A percentile compares a stretch with the other conserved stretches of the same genome.
Conservation (phyloP, 176 grass and related monocot species). For the Bromus sterilis region DNA sequence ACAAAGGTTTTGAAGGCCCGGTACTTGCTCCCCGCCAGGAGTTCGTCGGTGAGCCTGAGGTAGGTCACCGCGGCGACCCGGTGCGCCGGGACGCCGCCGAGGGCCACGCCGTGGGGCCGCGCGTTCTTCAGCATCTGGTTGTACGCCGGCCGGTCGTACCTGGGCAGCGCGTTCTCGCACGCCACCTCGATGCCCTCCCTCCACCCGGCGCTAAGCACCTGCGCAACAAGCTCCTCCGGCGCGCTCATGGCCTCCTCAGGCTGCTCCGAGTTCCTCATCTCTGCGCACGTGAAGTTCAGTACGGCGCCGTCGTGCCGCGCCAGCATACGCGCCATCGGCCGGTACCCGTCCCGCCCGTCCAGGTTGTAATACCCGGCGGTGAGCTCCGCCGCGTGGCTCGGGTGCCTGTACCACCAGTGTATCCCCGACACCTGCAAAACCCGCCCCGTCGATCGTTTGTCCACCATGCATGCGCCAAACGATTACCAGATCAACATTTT, state of each 20-base stretch:
- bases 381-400: slow-evolving; percentile 84
- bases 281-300: slow-evolving; percentile 80
- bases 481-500: background rate
- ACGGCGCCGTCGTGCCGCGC: slow-evolving; percentile 50
- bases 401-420: slow-evolving; percentile 78
- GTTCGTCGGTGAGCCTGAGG: slow-evolving; percentile 56
- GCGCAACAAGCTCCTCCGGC: slow-evolving; percentile 52
- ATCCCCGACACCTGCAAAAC: slow-evolving; percentile 54
- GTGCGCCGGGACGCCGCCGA: background rate
- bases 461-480: too few relatives aligned
- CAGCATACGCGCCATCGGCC: slow-evolving; percentile 44
- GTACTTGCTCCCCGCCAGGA: slow-evolving; percentile 44
- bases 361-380: slow-evolving; percentile 78
- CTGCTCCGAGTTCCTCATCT: slow-evolving; percentile 69
- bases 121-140: slow-evolving; percentile 69
- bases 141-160: slow-evolving; percentile 50
- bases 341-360: slow-evolving; percentile 49
- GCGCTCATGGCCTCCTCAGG: slow-evolving; percentile 31
- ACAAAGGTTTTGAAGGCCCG: slow-evolving; percentile 63
- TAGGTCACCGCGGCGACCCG: slow-evolving; percentile 63
- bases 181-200: slow-evolving; percentile 60
- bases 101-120: slow-evolving; percentile 41
- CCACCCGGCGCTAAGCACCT: slow-evolving; percentile 78
- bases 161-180: slow-evolving; percentile 74
- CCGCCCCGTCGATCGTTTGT: background rate